Base-by-base conservation (phyloP, 192 early-diverging fungal genomes). In the Rhizoclosmatium globosum region DNA sequence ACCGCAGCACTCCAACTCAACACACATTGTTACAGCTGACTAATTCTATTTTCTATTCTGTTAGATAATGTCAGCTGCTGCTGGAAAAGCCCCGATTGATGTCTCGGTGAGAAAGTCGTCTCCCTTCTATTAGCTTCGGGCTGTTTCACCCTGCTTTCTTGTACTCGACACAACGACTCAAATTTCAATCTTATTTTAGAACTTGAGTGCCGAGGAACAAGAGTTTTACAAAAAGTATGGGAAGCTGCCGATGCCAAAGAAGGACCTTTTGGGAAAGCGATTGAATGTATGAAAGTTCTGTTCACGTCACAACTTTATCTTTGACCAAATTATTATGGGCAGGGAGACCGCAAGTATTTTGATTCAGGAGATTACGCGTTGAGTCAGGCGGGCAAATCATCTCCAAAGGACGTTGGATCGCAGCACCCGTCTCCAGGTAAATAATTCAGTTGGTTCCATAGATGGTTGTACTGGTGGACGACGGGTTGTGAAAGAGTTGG, bases 351-450 rank as follows among this genome's bases (percentile, higher is more conserved):
- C 81, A 98, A 98, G 81, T 99, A 96, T 86, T 99, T 99, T 92
- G 98, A 99, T 83, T 98, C 96, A 60, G 98, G 98, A 42, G 98
- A 99, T 85, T 99, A 99, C 82, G 98, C 96, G 19, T 79, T 99
- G 79, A 92, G 90, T 65, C 96, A 99, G 87, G 98, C 96, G 48
- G 98, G 98, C 65, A 96, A 96, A 83, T 91, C 89, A 39, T 82
- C 83, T 2, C 78, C 86, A 7, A 76, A 75, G 46, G 89, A 90
- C 2, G 87, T 92, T 2, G 97, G 98, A 62, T 92, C 93, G 62
- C 88, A 94, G 79, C 96, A 97, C 83, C 98, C 98, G 47, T 93
- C 93, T 57, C 96, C 96, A 66, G 74, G 74, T 76, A 62, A 62
- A 17, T 62, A 17, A 4, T 11, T 50, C 66, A 31, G 1, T 68